Conservation (phyloP, 2,329 filamentous ascomycete genomes). For the Drechslerella stenobrocha region DNA sequence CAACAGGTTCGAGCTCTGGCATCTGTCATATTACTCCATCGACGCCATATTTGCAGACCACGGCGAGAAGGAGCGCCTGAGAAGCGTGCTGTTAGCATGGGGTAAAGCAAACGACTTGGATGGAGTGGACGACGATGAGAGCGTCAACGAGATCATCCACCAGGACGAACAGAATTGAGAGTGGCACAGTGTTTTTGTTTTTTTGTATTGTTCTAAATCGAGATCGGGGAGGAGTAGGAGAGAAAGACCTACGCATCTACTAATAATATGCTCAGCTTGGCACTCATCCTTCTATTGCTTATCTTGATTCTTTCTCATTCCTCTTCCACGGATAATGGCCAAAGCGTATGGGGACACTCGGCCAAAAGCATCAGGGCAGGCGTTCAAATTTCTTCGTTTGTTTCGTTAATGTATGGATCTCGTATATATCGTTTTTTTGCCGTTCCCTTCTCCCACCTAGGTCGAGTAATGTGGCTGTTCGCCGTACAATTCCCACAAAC, state of each 20-base stretch:
- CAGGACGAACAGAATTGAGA: slow-evolving; percentile 7
- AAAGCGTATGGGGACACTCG: slow-evolving; percentile 6
- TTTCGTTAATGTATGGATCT: slow-evolving; percentile 8
- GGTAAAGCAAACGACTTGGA: slow-evolving; percentile 37
- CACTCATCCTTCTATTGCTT: not conserved
- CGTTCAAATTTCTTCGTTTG: slow-evolving; percentile 23
- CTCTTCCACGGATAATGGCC: not conserved
- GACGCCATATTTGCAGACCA: slow-evolving; percentile 69
- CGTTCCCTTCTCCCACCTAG: too few species aligned
- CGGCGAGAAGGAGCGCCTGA: slow-evolving; percentile 64
- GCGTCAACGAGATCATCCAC: slow-evolving; percentile 33
- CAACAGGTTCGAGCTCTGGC: slow-evolving; percentile 58
- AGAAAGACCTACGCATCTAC: not conserved
- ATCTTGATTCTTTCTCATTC: not conserved
- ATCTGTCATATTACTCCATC: slow-evolving; percentile 65
- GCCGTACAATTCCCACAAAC: not conserved
- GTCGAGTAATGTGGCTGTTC: not conserved
- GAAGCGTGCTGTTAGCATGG: slow-evolving; percentile 59
- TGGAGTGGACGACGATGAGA: slow-evolving; percentile 34
- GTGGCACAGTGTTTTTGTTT: not conserved
- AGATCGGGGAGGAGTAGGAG: not conserved
- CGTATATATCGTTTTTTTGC: not conserved
- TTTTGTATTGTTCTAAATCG: not conserved
- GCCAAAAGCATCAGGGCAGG: slow-evolving; percentile 45
- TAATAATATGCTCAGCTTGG: not conserved